Base-by-base conservation (phyloP, 2,329 filamentous ascomycete species). In the Diaporthe helianthi region DNA sequence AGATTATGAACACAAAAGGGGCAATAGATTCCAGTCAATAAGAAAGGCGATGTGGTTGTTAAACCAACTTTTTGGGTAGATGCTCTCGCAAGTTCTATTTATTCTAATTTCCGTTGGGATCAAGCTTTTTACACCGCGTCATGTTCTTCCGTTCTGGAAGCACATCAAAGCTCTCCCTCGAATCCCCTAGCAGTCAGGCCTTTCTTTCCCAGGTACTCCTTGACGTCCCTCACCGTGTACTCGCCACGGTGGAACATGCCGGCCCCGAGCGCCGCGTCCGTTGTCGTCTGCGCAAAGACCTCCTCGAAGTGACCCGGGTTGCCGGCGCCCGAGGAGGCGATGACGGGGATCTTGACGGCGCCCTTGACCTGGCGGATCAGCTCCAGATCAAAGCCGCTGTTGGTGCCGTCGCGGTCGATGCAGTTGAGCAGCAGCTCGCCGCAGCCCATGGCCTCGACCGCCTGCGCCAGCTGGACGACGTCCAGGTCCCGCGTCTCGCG, bases 211-310 rank as follows among this genome's bases (percentile, higher is more conserved):
- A 99, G 80, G 76, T 92, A 87, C 70, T 97, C 91, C 82, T 99
- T 99, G 58, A 99, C 96, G 76, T 98, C 90, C 79, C 90, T 90
- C 19, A 99, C 95, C 0, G 94, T 97, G 80, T 95, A 99, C 83
- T 99, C 95, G 46, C 92, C 93, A 60, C 96, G 85, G 82, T 99
- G 96, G 81, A 99, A 99, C 91, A 99, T 99, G 65, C 96, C 96
- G 10, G 96, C 96, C 3, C 96, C 96, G 71, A 99, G 83, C 33
- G 96, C 96, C 61, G 96, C 96, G 84, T 99, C 96, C 3, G 95
- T 95, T 19, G 85, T 85, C 10, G 96, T 98, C 81, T 92, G 84
- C 68, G 87, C 84, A 80, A 99, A 99, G 1, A 98, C 96, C 78
- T 98, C 92, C 64, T 89, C 86, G 78, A 99, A 99, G 81, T 99